phyloP scores from a whole-genome alignment of 1,284 basidiomycete genomes.

The Malassezia psittaci region DNA sequence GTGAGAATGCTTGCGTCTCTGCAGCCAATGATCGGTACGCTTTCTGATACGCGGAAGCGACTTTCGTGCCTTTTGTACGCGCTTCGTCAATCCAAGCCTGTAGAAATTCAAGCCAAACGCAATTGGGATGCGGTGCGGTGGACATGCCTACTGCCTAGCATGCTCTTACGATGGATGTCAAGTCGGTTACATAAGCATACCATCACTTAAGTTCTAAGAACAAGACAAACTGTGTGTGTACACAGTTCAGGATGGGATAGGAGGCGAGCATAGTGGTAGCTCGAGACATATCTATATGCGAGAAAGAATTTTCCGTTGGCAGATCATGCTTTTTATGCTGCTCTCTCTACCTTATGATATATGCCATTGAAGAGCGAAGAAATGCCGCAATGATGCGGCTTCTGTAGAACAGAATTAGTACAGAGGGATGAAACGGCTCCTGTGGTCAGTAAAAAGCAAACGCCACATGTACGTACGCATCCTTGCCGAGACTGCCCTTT shows the following conservation, averaged over 20 bases:
- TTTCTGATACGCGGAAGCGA: conserved; percentile 28
- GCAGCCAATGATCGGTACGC: conserved; percentile 29
- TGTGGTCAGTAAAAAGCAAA: conserved; percentile 4
- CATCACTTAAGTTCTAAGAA: no score
- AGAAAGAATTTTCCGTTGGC: no score
- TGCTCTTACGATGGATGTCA: neutral
- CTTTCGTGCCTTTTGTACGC: conserved; percentile 27
- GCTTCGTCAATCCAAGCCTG: conserved; percentile 32
- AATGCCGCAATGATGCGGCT: neutral
- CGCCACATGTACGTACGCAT: conserved; percentile 12
- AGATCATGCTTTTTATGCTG: no score
- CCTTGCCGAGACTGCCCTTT: conserved; percentile 19
- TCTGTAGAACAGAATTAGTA: conserved; percentile 12
- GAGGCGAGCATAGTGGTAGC: no score
- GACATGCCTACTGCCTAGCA: neutral
- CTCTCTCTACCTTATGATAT: conserved; percentile 7
- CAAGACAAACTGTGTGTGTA: no score
- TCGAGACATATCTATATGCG: no score
- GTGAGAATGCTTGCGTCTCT: conserved; percentile 25
- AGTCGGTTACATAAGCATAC: no score
- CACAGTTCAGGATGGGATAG: no score
- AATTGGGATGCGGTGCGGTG: neutral
- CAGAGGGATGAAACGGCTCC: conserved; percentile 21
- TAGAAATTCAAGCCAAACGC: conserved; percentile 33
- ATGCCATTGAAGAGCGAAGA: neutral